These are phyloP conservation scores for Ogataea philodendri DNA, from an alignment of 805 yeast species.

Conservation along the genomic window DNA sequence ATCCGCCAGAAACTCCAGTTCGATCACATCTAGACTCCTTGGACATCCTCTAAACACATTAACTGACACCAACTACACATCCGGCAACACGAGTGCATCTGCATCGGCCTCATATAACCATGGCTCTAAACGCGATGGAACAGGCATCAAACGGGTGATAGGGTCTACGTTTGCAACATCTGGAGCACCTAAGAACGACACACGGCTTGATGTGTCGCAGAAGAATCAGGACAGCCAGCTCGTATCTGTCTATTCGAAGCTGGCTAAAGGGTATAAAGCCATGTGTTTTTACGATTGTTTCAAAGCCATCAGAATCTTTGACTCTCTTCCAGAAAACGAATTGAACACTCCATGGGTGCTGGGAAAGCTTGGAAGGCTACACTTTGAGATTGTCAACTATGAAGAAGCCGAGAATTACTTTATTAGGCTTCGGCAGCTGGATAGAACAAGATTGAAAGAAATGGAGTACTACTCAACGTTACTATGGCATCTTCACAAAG, in stretches of 20 bases:
- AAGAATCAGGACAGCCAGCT: conserved; percentile 39
- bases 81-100: conserved; percentile 13
- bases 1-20: conserved; percentile 25
- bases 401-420: conserved; percentile 69
- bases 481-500: conserved; percentile 88
- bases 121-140: conserved; percentile 14
- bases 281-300: conserved; percentile 70
- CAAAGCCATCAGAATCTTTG: conserved; percentile 70
- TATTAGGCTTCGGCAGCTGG: conserved; percentile 57
- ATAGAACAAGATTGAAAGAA: conserved; percentile 77
- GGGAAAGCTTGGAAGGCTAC: conserved; percentile 72
- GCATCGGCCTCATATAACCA: conserved; percentile 11
- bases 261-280: conserved; percentile 62
- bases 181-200: conserved; percentile 10
- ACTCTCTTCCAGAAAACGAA: conserved; percentile 60
- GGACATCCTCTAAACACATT: conserved; percentile 27
- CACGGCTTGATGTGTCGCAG: conserved; percentile 12
- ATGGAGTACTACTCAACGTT: conserved; percentile 91
- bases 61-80: conserved; percentile 24
- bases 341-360: conserved; percentile 81
- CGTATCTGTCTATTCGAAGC: conserved; percentile 45
- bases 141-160: conserved; percentile 26
- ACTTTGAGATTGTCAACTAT: conserved; percentile 86
- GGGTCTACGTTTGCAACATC: conserved; percentile 22
- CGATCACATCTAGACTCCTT: conserved; percentile 32